Conservation (phyloP, 2,329 filamentous ascomycete genomes). For the Fusarium sp. region DNA sequence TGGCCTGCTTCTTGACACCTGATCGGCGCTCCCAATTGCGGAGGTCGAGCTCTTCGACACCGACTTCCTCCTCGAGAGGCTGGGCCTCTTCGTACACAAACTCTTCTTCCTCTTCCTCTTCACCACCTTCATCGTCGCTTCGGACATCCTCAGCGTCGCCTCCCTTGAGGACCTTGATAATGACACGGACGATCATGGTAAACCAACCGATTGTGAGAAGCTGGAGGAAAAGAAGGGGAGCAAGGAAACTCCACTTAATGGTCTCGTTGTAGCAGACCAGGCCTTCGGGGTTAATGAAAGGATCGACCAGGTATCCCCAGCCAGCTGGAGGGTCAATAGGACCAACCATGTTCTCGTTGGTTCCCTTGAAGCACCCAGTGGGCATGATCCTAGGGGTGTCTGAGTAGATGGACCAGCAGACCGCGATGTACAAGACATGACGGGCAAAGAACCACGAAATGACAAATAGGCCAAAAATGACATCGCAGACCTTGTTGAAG, state of each 20-base stretch:
- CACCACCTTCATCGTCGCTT: constrained; percentile 81
- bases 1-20: constrained; percentile 66
- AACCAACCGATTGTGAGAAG: constrained; percentile 89
- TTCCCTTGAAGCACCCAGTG: constrained; percentile 78
- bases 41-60: constrained; percentile 77
- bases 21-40: constrained; percentile 71
- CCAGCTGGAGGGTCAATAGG: constrained; percentile 65
- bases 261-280: constrained; percentile 82
- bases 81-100: constrained; percentile 67
- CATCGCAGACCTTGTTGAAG: constrained; percentile 81
- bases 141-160: constrained; percentile 85
- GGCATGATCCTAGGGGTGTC: constrained; percentile 51
- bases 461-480: constrained; percentile 88
- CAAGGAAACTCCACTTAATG: constrained; percentile 83
- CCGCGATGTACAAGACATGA: constrained; percentile 82
- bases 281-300: constrained; percentile 78
- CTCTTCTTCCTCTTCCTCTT: constrained; percentile 70
- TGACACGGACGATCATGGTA: constrained; percentile 86
- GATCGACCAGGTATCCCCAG: constrained; percentile 76
- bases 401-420: constrained; percentile 76
- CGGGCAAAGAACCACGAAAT: constrained; percentile 85
- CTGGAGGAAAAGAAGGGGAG: constrained; percentile 82
- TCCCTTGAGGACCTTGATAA: constrained; percentile 82
- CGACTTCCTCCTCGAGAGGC: constrained; percentile 79
- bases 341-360: constrained; percentile 66